phyloP scores from a whole-genome alignment of 257 asterid species.

The Plectranthus barbatus region DNA sequence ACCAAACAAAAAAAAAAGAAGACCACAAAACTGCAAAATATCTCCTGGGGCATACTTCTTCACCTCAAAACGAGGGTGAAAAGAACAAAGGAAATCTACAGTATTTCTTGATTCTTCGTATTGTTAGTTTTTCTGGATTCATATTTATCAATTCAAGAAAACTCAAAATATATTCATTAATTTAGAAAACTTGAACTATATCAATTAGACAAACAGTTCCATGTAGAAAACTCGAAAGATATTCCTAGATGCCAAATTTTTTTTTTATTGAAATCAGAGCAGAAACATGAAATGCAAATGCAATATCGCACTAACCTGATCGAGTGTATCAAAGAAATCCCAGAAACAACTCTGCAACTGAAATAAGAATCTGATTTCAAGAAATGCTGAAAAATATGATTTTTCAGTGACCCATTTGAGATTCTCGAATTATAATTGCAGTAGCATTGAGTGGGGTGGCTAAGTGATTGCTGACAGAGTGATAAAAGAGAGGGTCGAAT shows the following conservation, averaged over 20 bases:
- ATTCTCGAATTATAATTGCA: conserved; percentile 10
- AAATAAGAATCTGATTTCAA: conserved; percentile 8
- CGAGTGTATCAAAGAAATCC: conserved; percentile 15
- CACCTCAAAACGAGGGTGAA: not conserved
- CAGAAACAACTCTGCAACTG: not conserved
- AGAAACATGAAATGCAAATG: not conserved
- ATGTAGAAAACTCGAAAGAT: not conserved
- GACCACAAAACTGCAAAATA: not conserved
- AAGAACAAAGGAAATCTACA: not conserved
- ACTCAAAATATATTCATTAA: not conserved
- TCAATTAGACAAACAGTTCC: not conserved
- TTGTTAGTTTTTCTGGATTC: not conserved
- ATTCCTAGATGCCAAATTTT: not conserved
- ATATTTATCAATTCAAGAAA: not conserved
- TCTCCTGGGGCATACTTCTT: not conserved
- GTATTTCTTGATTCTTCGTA: no score
- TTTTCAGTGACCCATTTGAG: conserved; percentile 27
- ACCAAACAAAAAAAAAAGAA: not conserved
- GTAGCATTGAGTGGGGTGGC: not conserved
- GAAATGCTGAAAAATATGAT: conserved; percentile 13
- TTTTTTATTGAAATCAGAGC: not conserved
- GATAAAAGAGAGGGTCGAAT: not conserved
- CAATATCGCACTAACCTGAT: conserved; percentile 37
- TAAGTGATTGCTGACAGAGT: conserved; percentile 1
- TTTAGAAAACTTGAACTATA: no score